Conservation (phyloP, 768 basidiomycete species). For the Trichaptum fuscoviolaceum region DNA sequence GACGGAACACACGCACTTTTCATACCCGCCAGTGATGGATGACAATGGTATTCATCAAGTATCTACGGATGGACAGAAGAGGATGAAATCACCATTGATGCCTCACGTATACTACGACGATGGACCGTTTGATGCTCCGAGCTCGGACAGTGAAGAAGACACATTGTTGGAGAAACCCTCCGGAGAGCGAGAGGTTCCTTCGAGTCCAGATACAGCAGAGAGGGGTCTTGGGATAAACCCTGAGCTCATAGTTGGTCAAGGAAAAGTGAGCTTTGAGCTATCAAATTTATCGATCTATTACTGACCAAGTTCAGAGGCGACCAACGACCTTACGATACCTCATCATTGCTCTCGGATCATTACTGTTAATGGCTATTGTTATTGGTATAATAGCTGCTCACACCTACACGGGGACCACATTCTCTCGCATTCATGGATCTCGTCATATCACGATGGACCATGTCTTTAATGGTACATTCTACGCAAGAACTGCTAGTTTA, state of each 20-base stretch:
- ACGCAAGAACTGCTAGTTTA: constrained; percentile 37
- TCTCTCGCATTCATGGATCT: constrained; percentile 43
- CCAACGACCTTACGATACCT: constrained; percentile 55
- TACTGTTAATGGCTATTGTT: constrained; percentile 56
- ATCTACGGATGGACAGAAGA: constrained; percentile 6
- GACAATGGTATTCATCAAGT: constrained; percentile 13
- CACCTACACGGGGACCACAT: constrained; percentile 56
- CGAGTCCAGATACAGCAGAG: constrained; percentile 24
- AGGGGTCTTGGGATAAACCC: constrained; percentile 11
- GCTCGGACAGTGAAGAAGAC: constrained; percentile 70
- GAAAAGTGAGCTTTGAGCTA: neutral
- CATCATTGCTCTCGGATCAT: constrained; percentile 50
- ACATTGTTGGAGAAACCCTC: constrained; percentile 42
- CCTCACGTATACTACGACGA: constrained; percentile 62
- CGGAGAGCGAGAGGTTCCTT: neutral
- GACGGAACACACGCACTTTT: neutral
- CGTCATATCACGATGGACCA: constrained; percentile 82
- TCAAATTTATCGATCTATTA: neutral
- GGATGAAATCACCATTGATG: constrained; percentile 15
- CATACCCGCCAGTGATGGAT: neutral
- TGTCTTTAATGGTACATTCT: constrained; percentile 89
- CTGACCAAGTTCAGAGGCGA: constrained; percentile 17
- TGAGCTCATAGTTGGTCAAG: neutral
- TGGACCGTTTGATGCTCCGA: constrained; percentile 71
- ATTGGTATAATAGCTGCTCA: constrained; percentile 78